Percentiles rank a stretch among this genome's conserved stretches.
phyloP scores from a whole-genome alignment of 1,284 basidiomycete genomes.

The Sporisorium reilianum region DNA sequence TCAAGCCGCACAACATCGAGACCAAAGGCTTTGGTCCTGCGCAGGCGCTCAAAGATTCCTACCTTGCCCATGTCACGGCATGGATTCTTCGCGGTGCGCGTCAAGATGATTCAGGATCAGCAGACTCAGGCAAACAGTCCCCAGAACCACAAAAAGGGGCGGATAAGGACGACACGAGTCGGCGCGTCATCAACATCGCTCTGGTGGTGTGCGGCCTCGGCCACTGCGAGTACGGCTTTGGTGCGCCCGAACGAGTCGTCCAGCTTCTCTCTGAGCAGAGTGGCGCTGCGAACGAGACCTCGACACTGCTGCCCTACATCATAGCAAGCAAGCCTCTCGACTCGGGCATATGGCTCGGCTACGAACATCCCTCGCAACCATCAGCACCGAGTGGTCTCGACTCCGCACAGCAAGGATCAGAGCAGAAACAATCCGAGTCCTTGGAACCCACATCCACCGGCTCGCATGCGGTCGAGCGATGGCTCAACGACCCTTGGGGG shows the following conservation, averaged over 20 bases:
- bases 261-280: conserved; percentile 24
- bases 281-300: neutral
- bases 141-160: neutral
- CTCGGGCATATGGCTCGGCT: conserved; percentile 51
- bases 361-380: conserved; percentile 20
- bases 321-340: conserved; percentile 53
- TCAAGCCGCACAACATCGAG: conserved; percentile 36
- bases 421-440: neutral
- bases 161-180: conserved; percentile 1
- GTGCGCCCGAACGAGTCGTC: conserved; percentile 50
- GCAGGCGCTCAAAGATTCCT: conserved; percentile 59
- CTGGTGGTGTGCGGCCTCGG: conserved; percentile 53
- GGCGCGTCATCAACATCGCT: conserved; percentile 27
- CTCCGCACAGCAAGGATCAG: neutral
- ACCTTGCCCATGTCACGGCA: conserved; percentile 51
- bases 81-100: conserved; percentile 36
- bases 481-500: conserved; percentile 36
- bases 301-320: conserved; percentile 32
- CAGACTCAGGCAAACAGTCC: neutral
- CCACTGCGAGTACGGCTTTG: conserved; percentile 57
- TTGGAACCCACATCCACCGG: neutral
- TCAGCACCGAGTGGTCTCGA: neutral
- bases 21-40: conserved; percentile 56
- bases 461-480: conserved; percentile 13
- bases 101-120: neutral